Evolutionary conservation across 2,329 filamentous ascomycete genomes (phyloP).

Genomic region (Drechslerella coelobrocha): DNA sequence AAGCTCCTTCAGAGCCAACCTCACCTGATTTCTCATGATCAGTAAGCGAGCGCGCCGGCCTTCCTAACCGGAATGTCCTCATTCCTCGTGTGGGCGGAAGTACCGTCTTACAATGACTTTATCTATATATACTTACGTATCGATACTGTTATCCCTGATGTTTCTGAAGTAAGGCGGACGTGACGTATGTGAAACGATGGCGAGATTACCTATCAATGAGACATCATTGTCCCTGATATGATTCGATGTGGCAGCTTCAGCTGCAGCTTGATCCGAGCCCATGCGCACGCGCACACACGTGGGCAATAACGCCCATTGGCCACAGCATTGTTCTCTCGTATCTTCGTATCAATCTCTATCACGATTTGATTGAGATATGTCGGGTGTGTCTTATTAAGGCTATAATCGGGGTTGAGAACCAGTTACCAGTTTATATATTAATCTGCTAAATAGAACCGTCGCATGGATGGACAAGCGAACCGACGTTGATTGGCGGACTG

Average conservation of each 20-base stretch:
- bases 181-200: constrained; percentile 5
- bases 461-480: background rate
- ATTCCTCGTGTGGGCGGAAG: constrained; percentile 1
- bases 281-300: background rate
- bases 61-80: background rate
- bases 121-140: background rate
- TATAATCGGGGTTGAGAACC: too few relatives aligned
- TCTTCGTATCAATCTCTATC: too few relatives aligned
- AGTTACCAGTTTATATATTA: too few relatives aligned
- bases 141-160: background rate
- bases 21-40: too few relatives aligned
- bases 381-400: too few relatives aligned
- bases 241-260: background rate
- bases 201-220: constrained; percentile 7
- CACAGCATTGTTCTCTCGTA: too few relatives aligned
- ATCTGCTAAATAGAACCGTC: too few relatives aligned
- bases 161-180: background rate
- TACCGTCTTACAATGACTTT: background rate
- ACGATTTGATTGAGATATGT: too few relatives aligned
- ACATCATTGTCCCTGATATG: constrained; percentile 2
- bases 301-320: too few relatives aligned
- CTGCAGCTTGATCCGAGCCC: background rate
- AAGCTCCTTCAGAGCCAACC: too few relatives aligned
- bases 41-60: too few relatives aligned
- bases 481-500: constrained; percentile 12